Evolutionary conservation across 2,329 filamentous ascomycete genomes (phyloP).

Genomic region (Sordariomycetes sp.): DNA sequence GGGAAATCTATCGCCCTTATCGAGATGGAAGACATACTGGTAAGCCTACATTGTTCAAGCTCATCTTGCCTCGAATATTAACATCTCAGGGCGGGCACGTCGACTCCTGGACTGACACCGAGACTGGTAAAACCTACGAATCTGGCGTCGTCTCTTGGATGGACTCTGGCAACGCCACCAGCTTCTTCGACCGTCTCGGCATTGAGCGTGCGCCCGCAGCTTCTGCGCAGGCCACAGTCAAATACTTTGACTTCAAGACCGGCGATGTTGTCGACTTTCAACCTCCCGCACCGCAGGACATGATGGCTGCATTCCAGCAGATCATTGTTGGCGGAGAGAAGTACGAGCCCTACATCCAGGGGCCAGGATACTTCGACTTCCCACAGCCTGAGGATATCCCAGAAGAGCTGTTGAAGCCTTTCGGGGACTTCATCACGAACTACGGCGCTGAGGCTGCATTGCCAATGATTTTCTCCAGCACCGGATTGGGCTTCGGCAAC

Average conservation of each 20-base stretch:
- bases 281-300: constrained; percentile 9
- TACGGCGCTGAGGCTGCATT: constrained; percentile 32
- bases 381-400: constrained; percentile 24
- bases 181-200: constrained; percentile 35
- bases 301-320: constrained; percentile 13
- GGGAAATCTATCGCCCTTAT: constrained; percentile 21
- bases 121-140: constrained; percentile 21
- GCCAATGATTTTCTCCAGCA: constrained; percentile 26
- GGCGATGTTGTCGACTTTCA: constrained; percentile 20
- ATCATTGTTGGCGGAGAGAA: constrained; percentile 17
- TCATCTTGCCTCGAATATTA: neutral
- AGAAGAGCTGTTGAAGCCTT: constrained; percentile 30
- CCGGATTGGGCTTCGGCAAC: constrained; percentile 33
- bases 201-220: constrained; percentile 16
- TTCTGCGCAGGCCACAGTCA: constrained; percentile 6
- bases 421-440: constrained; percentile 36
- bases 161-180: constrained; percentile 25
- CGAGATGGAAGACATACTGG: constrained; percentile 21
- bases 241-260: constrained; percentile 24
- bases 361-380: constrained; percentile 26
- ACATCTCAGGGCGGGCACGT: constrained; percentile 36
- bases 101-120: constrained; percentile 34
- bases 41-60: constrained; percentile 8
- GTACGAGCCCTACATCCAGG: constrained; percentile 19
- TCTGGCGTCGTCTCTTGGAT: constrained; percentile 27